Conservation (phyloP, 2,329 filamentous ascomycete species). For the Pseudogymnoascus verrucosus region DNA sequence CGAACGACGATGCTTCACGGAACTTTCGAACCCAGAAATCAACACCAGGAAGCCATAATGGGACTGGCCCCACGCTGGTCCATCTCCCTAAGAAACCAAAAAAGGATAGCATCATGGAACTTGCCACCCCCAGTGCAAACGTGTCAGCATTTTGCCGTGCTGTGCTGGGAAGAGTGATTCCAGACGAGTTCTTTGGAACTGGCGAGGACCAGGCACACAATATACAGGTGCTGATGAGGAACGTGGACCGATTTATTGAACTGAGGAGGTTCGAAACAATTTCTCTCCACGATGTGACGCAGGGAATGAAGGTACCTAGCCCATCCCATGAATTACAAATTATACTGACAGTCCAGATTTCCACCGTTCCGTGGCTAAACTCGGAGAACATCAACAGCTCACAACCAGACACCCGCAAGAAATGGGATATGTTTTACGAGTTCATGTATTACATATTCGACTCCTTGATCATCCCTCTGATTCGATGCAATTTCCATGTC, state of each 20-base stretch:
- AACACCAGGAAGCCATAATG: conserved; percentile 13
- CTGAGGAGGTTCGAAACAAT: conserved; percentile 75
- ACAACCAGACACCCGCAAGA: conserved; percentile 64
- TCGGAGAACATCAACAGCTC: conserved; percentile 49
- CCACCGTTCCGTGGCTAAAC: conserved; percentile 64
- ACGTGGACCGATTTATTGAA: conserved; percentile 69
- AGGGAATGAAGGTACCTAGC: conserved; percentile 60
- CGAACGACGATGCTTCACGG: not conserved
- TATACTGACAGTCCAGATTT: conserved; percentile 41
- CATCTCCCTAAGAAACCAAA: conserved; percentile 20
- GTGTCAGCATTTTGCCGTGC: conserved; percentile 86
- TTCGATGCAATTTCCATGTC: conserved; percentile 85
- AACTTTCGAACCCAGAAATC: conserved; percentile 6
- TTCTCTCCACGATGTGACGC: conserved; percentile 67
- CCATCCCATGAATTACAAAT: not conserved
- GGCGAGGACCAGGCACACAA: conserved; percentile 50
- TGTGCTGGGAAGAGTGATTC: conserved; percentile 64
- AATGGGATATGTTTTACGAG: conserved; percentile 71
- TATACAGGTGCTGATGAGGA: conserved; percentile 50
- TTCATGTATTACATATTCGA: conserved; percentile 91
- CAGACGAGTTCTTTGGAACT: conserved; percentile 64
- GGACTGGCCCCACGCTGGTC: conserved; percentile 8
- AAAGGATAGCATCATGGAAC: conserved; percentile 46
- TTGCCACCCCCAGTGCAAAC: conserved; percentile 57
- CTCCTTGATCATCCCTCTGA: conserved; percentile 78